Percentiles rank a stretch among this genome's conserved stretches.
Conservation (phyloP, 2,329 filamentous ascomycete species). For the Myotisia sp. region DNA sequence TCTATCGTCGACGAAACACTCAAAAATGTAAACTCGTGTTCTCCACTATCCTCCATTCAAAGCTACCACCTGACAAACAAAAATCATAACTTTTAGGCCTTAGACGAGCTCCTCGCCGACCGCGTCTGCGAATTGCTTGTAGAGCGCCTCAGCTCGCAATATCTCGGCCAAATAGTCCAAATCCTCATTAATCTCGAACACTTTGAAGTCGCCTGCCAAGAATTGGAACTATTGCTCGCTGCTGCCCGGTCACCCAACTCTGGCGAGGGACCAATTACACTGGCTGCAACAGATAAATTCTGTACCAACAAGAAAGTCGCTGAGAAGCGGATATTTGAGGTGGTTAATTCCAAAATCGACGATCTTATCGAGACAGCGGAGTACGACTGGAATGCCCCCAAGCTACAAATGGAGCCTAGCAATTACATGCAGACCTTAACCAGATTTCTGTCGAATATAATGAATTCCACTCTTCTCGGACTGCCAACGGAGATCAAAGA, state of each 20-base stretch:
- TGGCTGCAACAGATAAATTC: constrained; percentile 77
- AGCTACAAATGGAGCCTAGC: constrained; percentile 56
- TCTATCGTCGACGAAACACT: constrained; percentile 83
- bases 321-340: constrained; percentile 93
- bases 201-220: constrained; percentile 83
- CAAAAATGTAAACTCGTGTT: constrained; percentile 44
- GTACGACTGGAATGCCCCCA: constrained; percentile 69
- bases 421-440: constrained; percentile 95
- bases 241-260: constrained; percentile 70
- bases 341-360: constrained; percentile 97
- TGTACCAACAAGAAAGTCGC: constrained; percentile 84
- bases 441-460: constrained; percentile 84
- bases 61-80: not conserved
- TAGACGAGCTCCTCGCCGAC: constrained; percentile 87
- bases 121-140: constrained; percentile 87
- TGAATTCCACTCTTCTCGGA: constrained; percentile 84
- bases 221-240: constrained; percentile 75
- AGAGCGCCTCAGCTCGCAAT: constrained; percentile 77
- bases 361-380: constrained; percentile 94
- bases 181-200: constrained; percentile 96
- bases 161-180: constrained; percentile 93
- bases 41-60: not conserved
- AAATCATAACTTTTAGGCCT: constrained; percentile 43
- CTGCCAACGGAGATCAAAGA: constrained; percentile 94
- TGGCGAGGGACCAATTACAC: constrained; percentile 58